Evolutionary conservation across 1,139 yeast genomes (phyloP).

Genomic region (Yamadazyma friedrichii): DNA sequence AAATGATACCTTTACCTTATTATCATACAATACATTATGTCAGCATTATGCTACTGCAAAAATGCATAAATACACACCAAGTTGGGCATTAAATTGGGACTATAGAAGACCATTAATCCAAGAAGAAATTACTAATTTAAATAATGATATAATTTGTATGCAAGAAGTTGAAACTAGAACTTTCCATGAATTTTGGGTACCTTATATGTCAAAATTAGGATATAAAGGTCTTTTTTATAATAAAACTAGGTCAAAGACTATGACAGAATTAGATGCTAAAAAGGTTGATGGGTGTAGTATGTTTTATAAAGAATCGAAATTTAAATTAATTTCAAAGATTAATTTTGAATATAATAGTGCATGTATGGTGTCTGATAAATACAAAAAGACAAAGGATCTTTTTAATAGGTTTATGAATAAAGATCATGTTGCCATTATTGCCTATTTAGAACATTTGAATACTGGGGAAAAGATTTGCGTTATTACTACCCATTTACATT

Average conservation of each 20-base stretch:
- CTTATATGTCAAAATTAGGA: slow-evolving; percentile 68
- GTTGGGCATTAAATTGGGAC: slow-evolving; percentile 98
- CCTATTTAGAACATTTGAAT: slow-evolving; percentile 71
- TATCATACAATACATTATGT: slow-evolving; percentile 89
- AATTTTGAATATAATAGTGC: slow-evolving; percentile 83
- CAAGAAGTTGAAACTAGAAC: slow-evolving; percentile 94
- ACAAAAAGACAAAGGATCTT: slow-evolving; percentile 90
- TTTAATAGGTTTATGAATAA: slow-evolving; percentile 95
- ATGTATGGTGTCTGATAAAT: slow-evolving; percentile 84
- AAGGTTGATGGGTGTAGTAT: slow-evolving; percentile 98
- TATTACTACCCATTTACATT: slow-evolving; percentile 92
- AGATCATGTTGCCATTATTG: slow-evolving; percentile 84
- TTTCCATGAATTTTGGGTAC: slow-evolving; percentile 83
- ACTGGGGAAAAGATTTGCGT: slow-evolving; percentile 73
- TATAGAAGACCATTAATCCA: slow-evolving; percentile 75
- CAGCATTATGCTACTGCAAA: slow-evolving; percentile 93
- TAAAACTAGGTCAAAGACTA: slow-evolving; percentile 90
- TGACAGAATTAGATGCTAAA: slow-evolving; percentile 78
- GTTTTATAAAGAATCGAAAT: slow-evolving; percentile 69
- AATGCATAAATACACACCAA: slow-evolving; percentile 91
- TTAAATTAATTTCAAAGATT: slow-evolving; percentile 68
- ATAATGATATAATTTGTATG: slow-evolving; percentile 80
- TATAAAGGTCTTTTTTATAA: slow-evolving; percentile 81
- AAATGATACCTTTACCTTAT: slow-evolving; percentile 60
- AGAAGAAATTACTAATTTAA: slow-evolving; percentile 63